Conservation (phyloP, 2,329 filamentous ascomycete species). For the Allantophomopsis cytisporea region DNA sequence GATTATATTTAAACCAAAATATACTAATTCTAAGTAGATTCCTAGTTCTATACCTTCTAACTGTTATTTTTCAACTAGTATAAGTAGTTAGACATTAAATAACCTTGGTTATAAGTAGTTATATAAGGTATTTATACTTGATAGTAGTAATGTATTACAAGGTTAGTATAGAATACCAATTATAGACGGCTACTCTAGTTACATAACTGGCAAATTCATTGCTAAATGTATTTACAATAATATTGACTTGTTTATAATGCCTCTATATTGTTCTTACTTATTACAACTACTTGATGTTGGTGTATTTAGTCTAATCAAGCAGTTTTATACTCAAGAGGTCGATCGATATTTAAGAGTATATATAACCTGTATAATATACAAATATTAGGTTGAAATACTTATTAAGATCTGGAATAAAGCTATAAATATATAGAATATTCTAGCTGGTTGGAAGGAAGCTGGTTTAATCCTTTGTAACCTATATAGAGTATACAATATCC, state of each 20-base stretch:
- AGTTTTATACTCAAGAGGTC: constrained; percentile 8
- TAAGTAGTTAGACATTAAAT: constrained; percentile 1
- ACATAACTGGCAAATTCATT: constrained; percentile 1
- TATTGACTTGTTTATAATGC: background rate
- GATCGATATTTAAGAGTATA: too few species aligned
- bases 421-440: too few species aligned
- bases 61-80: background rate
- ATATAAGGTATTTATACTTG: background rate
- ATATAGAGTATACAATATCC: too few species aligned
- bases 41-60: background rate
- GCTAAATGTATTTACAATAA: background rate
- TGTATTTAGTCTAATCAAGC: background rate
- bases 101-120: background rate
- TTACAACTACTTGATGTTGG: background rate
- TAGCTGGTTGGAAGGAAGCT: too few species aligned
- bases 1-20: constrained; percentile 1
- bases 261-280: background rate
- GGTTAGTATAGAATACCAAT: background rate
- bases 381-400: too few species aligned
- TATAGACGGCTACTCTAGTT: background rate
- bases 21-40: background rate
- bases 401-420: too few species aligned
- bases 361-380: too few species aligned
- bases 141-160: background rate
- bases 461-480: too few species aligned